A percentile compares a stretch with the other conserved stretches of the same genome.
These are phyloP conservation scores for Viridothelium virens DNA, from an alignment of 495 filamentous ascomycete species.

Conservation along the genomic window DNA sequence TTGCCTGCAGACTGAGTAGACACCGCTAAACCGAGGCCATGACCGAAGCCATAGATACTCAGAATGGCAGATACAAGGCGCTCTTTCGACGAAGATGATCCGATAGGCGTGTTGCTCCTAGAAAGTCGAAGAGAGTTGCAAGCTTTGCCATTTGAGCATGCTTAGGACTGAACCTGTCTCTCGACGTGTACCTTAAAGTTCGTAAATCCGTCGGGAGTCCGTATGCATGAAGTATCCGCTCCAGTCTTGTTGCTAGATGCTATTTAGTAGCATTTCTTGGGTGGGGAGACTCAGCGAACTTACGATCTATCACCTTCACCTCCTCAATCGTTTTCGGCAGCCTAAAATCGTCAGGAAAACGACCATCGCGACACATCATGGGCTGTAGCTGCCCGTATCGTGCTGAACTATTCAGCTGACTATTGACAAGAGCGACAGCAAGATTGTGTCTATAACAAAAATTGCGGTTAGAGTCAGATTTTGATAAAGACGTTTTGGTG, in stretches of 20 bases:
- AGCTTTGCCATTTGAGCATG: conserved; percentile 13
- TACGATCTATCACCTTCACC: conserved; percentile 28
- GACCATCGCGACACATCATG: conserved; percentile 32
- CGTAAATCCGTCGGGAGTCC: conserved; percentile 22
- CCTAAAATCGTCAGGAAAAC: conserved; percentile 31
- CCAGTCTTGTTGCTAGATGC: conserved; percentile 24
- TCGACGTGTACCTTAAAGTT: conserved; percentile 13
- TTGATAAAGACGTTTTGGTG: not conserved
- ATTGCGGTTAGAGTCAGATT: not conserved
- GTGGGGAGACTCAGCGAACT: not conserved
- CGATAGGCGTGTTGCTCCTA: conserved; percentile 20
- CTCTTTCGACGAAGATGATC: conserved; percentile 15
- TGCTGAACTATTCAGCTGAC: conserved; percentile 20
- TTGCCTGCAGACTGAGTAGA: too few species aligned
- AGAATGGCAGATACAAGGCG: not conserved
- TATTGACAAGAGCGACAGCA: conserved; percentile 32
- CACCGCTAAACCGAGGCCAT: not conserved
- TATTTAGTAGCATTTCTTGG: conserved; percentile 5
- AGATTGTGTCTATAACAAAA: conserved; percentile 30
- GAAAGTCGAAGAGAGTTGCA: conserved; percentile 20
- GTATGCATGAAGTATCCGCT: conserved; percentile 34
- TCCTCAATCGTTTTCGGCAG: conserved; percentile 30
- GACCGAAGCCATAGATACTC: not conserved
- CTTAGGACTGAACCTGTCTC: conserved; percentile 11
- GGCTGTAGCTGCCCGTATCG: conserved; percentile 33